Evolutionary conservation across 768 basidiomycete species (phyloP), one percentile per base, ranked within the genome.

Genomic region (Auriscalpium microsporum): DNA sequence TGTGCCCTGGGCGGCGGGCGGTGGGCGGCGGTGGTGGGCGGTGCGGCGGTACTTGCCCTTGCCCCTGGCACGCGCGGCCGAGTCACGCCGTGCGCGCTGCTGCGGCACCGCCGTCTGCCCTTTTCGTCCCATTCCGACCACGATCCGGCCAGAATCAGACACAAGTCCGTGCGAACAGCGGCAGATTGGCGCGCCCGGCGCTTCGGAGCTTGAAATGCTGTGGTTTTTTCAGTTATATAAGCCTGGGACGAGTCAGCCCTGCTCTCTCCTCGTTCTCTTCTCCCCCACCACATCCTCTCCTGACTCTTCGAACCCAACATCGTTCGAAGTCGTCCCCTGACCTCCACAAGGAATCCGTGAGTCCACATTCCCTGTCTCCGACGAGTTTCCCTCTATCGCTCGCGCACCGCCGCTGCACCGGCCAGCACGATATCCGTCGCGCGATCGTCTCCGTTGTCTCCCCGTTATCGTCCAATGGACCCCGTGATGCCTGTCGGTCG

Each of bases 321-420:
- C 52, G 61, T 62, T 51, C 13, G 55, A 60, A 38, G 45, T 62
- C 48, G 21, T 46, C 56, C 40, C 19, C 34, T 28, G 40, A 49
- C 48, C 33, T 36, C 16, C 10, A 28, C 44, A 17, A 48, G 59
- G 58, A 56, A 56, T 55, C 59, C 54, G 61, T 62, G 61, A 62
- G 61, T 62, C 46, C 56, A 55, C 53, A 55, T 60, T 62, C 58
- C 49, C 49, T 60, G 55, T 59, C 54, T 58, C 48, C 45, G 58
- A 52, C 60, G 60, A 56, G 60, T 58, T 52, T 45, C 36, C 51
- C 51, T 55, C 52, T 47, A 59, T 61, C 52, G 58, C 59, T 52
- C 48, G 56, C 48, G 56, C 54, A 44, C 33, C 36, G 50, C 59
- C 52, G 58, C 47, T 48, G 54, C 57, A 50, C 44, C 21, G 56